A percentile compares a stretch with the other conserved stretches of the same genome.
Conservation (phyloP, 1,139 yeast genomes). For the Pichia sp. region DNA sequence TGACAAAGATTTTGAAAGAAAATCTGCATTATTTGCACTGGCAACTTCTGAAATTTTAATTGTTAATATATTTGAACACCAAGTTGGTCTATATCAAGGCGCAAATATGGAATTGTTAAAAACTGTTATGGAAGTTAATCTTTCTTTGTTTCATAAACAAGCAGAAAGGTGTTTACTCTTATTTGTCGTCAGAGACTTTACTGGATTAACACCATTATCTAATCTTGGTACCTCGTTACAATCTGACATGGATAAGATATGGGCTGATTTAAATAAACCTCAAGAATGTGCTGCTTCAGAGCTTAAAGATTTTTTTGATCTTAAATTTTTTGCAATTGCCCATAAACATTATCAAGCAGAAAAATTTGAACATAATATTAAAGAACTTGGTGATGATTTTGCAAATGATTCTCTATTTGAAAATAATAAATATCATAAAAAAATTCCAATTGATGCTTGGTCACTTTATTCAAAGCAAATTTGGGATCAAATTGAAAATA, state of each 20-base stretch:
- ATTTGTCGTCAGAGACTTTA: slow-evolving; percentile 87
- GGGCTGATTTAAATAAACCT: slow-evolving; percentile 77
- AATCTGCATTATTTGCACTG: slow-evolving; percentile 90
- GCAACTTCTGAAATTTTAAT: slow-evolving; percentile 88
- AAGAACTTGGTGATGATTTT: slow-evolving; percentile 55
- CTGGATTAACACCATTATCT: slow-evolving; percentile 78
- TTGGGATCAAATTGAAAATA: slow-evolving; percentile 90
- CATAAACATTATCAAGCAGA: slow-evolving; percentile 82
- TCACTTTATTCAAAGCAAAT: slow-evolving; percentile 82
- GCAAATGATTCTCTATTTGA: slow-evolving; percentile 42
- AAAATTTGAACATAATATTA: slow-evolving; percentile 60
- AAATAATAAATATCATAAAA: slow-evolving; percentile 69
- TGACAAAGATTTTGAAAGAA: slow-evolving; percentile 95
- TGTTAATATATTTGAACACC: slow-evolving; percentile 94
- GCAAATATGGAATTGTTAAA: slow-evolving; percentile 93
- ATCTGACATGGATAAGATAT: slow-evolving; percentile 66
- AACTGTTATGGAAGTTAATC: slow-evolving; percentile 92
- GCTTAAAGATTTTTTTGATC: slow-evolving; percentile 75
- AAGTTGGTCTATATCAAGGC: slow-evolving; percentile 93
- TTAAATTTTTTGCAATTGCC: slow-evolving; percentile 73
- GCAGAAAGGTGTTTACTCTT: slow-evolving; percentile 66
- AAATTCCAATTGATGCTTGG: slow-evolving; percentile 95
- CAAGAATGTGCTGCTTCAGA: slow-evolving; percentile 44
- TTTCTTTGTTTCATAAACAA: slow-evolving; percentile 61
- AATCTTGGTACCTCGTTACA: slow-evolving; percentile 63